These are phyloP conservation scores for Mortierella sp. DNA, from an alignment of 371 early-diverging fungal genomes.

Conservation along the genomic window DNA sequence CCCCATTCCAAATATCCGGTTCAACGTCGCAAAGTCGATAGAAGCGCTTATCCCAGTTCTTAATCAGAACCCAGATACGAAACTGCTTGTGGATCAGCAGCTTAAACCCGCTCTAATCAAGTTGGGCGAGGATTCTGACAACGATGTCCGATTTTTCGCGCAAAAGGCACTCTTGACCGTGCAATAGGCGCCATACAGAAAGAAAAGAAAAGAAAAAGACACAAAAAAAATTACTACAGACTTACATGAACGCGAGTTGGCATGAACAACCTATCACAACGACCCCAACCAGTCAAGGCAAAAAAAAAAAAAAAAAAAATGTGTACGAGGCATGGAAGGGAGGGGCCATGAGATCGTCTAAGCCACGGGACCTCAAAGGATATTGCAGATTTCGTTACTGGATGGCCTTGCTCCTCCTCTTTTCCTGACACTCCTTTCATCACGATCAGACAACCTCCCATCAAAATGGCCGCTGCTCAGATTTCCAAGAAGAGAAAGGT, in stretches of 20 bases:
- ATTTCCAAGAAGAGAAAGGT: conserved; percentile 86
- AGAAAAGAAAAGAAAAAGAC: not conserved
- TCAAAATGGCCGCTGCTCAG: conserved; percentile 59
- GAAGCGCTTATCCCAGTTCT: conserved; percentile 83
- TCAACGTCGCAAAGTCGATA: conserved; percentile 95
- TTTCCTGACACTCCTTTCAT: conserved; percentile 29
- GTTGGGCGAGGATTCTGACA: conserved; percentile 85
- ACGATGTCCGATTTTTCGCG: conserved; percentile 92
- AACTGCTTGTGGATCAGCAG: conserved; percentile 62
- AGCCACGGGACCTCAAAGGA: too few relatives aligned
- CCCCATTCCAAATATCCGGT: conserved; percentile 97
- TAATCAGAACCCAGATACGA: conserved; percentile 59
- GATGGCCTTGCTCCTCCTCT: not conserved
- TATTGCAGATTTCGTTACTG: too few relatives aligned
- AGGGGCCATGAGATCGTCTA: too few relatives aligned
- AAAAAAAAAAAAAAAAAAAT: too few relatives aligned
- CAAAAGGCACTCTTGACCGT: conserved; percentile 66
- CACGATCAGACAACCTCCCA: conserved; percentile 31
- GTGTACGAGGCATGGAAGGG: too few relatives aligned
- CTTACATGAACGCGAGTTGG: too few relatives aligned
- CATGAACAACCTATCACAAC: too few relatives aligned
- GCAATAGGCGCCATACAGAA: not conserved
- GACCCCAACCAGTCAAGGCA: too few relatives aligned
- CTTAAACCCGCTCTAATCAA: conserved; percentile 84
- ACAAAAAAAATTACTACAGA: too few relatives aligned